These are phyloP conservation scores for Inga leiocalycina DNA, from an alignment of 306 rosid species.

Conservation along the genomic window DNA sequence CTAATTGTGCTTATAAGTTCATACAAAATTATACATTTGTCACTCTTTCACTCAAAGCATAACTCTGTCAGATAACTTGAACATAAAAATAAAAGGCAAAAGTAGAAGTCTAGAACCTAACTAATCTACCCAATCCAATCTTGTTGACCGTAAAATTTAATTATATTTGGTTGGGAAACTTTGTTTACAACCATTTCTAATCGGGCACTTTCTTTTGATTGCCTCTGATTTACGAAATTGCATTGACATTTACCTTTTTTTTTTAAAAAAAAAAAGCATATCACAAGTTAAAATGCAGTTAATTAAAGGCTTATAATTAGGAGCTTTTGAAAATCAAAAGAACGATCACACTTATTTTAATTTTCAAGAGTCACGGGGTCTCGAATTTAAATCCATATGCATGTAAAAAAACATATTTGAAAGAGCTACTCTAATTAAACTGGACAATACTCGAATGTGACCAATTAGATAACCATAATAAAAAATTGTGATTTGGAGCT, in stretches of 20 bases:
- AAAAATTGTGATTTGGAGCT: no score
- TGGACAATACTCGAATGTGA: no score
- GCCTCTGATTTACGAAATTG: neutral
- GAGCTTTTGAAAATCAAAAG: no score
- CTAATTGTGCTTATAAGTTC: no score
- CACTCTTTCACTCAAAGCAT: neutral
- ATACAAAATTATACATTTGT: neutral
- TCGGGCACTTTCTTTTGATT: neutral
- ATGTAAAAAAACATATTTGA: no score
- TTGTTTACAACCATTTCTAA: neutral
- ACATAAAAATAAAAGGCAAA: neutral
- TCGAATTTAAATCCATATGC: no score
- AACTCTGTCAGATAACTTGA: no score
- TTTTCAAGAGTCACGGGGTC: no score
- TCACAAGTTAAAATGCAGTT: neutral
- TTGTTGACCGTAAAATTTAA: neutral
- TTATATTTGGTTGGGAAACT: neutral
- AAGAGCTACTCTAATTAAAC: no score
- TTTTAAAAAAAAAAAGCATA: constrained; percentile 24
- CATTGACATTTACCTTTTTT: neutral
- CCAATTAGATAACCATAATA: no score
- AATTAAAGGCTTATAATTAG: no score
- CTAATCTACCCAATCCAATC: neutral
- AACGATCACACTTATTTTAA: no score
- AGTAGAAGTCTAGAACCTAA: neutral